Evolutionary conservation across 2,329 filamentous ascomycete genomes (phyloP).

Genomic region (Pezicula rhizophila): DNA sequence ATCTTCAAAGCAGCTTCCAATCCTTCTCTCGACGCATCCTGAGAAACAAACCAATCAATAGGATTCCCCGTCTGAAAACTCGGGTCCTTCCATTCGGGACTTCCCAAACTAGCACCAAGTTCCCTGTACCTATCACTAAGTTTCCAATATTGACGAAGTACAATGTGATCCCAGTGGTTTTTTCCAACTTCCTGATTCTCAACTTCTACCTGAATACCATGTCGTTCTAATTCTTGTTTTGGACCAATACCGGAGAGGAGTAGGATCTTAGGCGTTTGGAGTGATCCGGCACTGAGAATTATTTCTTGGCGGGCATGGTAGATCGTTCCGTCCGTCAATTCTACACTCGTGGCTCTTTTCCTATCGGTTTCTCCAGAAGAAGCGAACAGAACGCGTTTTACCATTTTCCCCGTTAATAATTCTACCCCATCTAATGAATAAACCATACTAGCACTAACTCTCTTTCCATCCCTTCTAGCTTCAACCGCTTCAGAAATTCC

Average conservation of each 20-base stretch:
- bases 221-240: slow-evolving; percentile 31
- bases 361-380: not conserved
- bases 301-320: slow-evolving; percentile 29
- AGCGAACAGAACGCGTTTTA: slow-evolving; percentile 18
- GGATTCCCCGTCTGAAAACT: not conserved
- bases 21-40: not conserved
- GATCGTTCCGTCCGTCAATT: slow-evolving; percentile 4
- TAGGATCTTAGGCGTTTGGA: slow-evolving; percentile 44
- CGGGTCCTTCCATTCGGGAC: not conserved
- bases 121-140: not conserved
- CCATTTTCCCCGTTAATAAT: slow-evolving; percentile 22
- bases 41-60: slow-evolving; percentile 4
- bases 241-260: slow-evolving; percentile 43
- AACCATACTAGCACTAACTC: slow-evolving; percentile 23
- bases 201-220: slow-evolving; percentile 11
- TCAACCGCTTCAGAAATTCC: slow-evolving; percentile 27
- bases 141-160: slow-evolving; percentile 1
- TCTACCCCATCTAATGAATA: slow-evolving; percentile 22
- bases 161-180: slow-evolving; percentile 3
- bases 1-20: not conserved
- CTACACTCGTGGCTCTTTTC: slow-evolving; percentile 5
- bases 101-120: slow-evolving; percentile 1
- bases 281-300: slow-evolving; percentile 40
- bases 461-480: slow-evolving; percentile 22
- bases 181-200: slow-evolving; percentile 3